Evolutionary conservation across 257 asterid genomes (phyloP).

Genomic region (Capsicum rhomboideum): DNA sequence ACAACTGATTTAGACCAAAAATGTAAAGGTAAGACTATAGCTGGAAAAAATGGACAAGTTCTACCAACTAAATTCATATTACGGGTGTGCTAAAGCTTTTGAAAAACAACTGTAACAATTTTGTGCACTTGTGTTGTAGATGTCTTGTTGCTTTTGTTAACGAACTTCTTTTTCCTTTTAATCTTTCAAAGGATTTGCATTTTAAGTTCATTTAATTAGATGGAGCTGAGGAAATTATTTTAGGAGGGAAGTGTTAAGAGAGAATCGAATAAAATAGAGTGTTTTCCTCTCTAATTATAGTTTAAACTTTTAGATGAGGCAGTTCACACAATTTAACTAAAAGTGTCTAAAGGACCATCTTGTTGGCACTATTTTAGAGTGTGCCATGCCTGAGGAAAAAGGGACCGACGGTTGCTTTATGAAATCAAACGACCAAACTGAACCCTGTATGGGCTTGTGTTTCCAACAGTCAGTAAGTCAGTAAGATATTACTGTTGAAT

Average conservation of each 20-base stretch:
- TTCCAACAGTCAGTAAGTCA: neutral
- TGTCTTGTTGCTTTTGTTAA: neutral
- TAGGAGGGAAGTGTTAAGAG: neutral
- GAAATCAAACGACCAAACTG: neutral
- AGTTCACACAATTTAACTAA: neutral
- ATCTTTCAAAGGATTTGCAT: neutral
- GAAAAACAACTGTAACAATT: neutral
- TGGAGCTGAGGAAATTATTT: neutral
- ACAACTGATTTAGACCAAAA: neutral
- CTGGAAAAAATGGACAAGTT: neutral
- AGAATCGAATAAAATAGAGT: neutral
- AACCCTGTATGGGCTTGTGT: neutral
- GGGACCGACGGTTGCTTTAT: neutral
- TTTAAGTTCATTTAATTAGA: neutral
- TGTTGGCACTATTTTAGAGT: neutral
- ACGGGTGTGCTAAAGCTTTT: neutral
- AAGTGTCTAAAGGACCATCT: neutral
- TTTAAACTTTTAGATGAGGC: neutral
- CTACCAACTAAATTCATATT: neutral
- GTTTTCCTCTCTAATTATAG: neutral
- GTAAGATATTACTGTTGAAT: neutral
- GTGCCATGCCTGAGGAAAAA: neutral
- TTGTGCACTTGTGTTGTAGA: neutral
- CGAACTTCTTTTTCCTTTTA: neutral
- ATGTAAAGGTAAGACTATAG: neutral